Evolutionary conservation across 2,329 filamentous ascomycete genomes (phyloP).

Genomic region (Tolypocladium capitatum): DNA sequence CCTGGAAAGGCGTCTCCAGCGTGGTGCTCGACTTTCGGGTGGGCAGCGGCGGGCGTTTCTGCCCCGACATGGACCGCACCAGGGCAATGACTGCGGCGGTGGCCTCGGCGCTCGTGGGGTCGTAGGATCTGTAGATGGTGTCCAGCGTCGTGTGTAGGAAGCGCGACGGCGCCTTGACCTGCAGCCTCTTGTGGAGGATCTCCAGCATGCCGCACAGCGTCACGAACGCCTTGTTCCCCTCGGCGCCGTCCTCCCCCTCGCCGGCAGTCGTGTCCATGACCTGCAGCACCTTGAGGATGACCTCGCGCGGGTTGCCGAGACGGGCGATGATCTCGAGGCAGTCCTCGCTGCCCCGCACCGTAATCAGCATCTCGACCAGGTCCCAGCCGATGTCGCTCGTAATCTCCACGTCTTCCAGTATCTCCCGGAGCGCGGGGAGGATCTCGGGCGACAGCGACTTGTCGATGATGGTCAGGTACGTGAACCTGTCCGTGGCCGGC

Average conservation of each 20-base stretch:
- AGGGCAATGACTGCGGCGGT: conserved; percentile 59
- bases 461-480: conserved; percentile 67
- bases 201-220: conserved; percentile 57
- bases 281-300: conserved; percentile 69
- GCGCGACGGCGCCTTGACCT: conserved; percentile 63
- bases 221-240: conserved; percentile 43
- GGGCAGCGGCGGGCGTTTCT: conserved; percentile 50
- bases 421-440: conserved; percentile 53
- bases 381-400: conserved; percentile 77
- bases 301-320: conserved; percentile 68
- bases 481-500: conserved; percentile 51
- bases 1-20: conserved; percentile 40
- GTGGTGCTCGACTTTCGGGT: conserved; percentile 44
- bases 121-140: conserved; percentile 55
- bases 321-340: conserved; percentile 64
- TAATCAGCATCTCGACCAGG: conserved; percentile 60
- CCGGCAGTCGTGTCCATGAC: conserved; percentile 42
- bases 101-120: conserved; percentile 49
- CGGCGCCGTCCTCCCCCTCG: conserved; percentile 23
- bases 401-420: conserved; percentile 53
- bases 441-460: conserved; percentile 55
- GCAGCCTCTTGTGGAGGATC: conserved; percentile 60
- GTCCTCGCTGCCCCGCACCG: conserved; percentile 51
- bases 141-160: conserved; percentile 68
- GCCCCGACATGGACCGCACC: conserved; percentile 53